Evolutionary conservation across 2,329 filamentous ascomycete species (phyloP), one percentile per base, ranked within the genome.

Genomic region (Aspergillus sp.): DNA sequence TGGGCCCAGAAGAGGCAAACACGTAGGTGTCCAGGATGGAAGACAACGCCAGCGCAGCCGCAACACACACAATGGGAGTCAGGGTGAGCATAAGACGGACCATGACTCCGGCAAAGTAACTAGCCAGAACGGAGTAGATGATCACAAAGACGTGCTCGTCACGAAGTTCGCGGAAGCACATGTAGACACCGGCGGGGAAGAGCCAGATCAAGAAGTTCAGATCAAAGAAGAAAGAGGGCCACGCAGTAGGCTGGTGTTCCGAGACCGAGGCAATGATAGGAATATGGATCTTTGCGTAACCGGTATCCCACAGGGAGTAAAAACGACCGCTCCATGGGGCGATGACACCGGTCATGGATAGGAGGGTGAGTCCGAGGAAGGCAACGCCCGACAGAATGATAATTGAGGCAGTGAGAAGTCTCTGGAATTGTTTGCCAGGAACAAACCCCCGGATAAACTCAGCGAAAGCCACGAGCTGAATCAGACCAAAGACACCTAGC

Each of bases 181-280:
- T 87, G 78, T 97, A 99, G 53, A 99, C 91, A 74, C 94, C 94
- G 11, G 94, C 95, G 3, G 94, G 94, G 85, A 99, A 97, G 48
- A 99, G 85, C 94, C 94, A 99, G 76, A 99, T 96, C 66, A 99
- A 83, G 79, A 99, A 86, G 79, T 96, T 97, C 64, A 99, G 81
- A 67, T 99, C 94, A 73, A 99, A 99, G 80, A 99, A 99, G 82
- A 97, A 99, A 14, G 95, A 91, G 2, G 94, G 94, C 94, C 94
- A 99, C 41, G 94, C 94, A 34, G 94, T 99, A 50, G 94, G 94
- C 77, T 99, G 94, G 78, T 99, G 94, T 77, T 99, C 94, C 1
- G 94, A 99, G 44, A 99, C 94, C n/a, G 94, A 99, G 3, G 94
- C 94, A 71, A 99, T 99, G 70, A 99, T 99, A 56, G 94, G 94